These are phyloP conservation scores for Clavaria fumosa DNA, from an alignment of 768 basidiomycete species.

Conservation along the genomic window DNA sequence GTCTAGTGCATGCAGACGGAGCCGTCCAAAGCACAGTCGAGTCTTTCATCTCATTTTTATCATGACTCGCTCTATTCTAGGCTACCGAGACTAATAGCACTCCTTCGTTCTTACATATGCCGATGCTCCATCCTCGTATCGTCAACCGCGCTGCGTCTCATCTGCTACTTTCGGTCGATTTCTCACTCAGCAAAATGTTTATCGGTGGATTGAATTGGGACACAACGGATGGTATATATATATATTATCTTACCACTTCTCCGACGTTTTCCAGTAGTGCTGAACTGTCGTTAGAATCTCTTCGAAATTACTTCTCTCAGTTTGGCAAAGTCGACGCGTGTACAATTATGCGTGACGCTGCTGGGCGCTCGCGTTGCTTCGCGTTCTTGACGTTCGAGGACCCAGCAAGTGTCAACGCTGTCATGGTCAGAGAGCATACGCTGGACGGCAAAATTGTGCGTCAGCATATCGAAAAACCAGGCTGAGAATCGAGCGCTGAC, in stretches of 20 bases:
- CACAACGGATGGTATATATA: slow-evolving; percentile 87
- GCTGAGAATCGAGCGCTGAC: background rate
- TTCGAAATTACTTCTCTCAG: slow-evolving; percentile 82
- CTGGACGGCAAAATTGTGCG: slow-evolving; percentile 95
- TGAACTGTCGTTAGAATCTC: slow-evolving; percentile 40
- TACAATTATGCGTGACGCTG: slow-evolving; percentile 96
- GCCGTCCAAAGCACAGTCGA: slow-evolving; percentile 71
- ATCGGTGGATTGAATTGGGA: slow-evolving; percentile 99
- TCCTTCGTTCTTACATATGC: slow-evolving; percentile 32
- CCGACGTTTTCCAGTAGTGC: no score
- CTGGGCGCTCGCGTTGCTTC: slow-evolving; percentile 90
- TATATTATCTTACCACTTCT: slow-evolving; percentile 23
- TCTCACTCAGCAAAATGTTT: slow-evolving; percentile 99
- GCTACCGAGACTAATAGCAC: slow-evolving; percentile 72
- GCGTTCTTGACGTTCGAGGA: slow-evolving; percentile 96
- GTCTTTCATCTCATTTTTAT: slow-evolving; percentile 43
- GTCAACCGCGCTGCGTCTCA: slow-evolving; percentile 19
- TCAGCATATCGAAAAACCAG: slow-evolving; percentile 8
- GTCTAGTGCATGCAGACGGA: no score
- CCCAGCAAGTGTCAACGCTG: slow-evolving; percentile 82
- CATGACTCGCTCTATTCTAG: slow-evolving; percentile 52
- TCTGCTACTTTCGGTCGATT: no score
- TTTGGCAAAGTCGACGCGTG: slow-evolving; percentile 96
- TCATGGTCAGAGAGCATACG: slow-evolving; percentile 90
- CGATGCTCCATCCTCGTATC: slow-evolving; percentile 14